Evolutionary conservation across 768 basidiomycete genomes (phyloP), one percentile per base, ranked within the genome.

Genomic region (Hemileccinum rubropunctum): DNA sequence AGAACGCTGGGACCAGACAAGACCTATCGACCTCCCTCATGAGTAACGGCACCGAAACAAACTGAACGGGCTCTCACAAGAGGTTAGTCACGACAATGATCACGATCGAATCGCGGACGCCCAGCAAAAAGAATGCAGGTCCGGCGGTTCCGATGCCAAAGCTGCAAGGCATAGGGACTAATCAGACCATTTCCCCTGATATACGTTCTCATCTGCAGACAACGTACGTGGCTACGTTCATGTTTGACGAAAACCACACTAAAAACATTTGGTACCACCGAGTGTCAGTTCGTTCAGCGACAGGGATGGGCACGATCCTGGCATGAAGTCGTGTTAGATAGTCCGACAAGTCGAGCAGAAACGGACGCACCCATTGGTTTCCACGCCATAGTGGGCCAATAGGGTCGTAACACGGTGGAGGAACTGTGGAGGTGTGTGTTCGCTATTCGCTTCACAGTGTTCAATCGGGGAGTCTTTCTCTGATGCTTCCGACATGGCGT

Each of bases 121-220:
- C 72, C 17, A 82, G 63, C 3, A 71, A 70, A 52, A 74, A 82
- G 50, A 75, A 73, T 0, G 77, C 71, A 0, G 80, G 80, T 0
- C 80, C 80, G 0, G 74, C 65, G 0, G 74, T 73, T 1, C 80
- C 80, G 7, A 76, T 75, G 9, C 76, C 72, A 44, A 80, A 74
- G 5, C 77, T 78, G 37, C 26, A 26, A 43, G 14, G 18, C 12
- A n/a, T 23, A 11, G 13, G n/a, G n/a, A 34, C 36, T 17, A 26
- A 11, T 36, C 10, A 33, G 30, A 2, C 5, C 4, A 9, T 18
- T 21, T 18, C 8, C n/a, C n/a, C n/a, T n/a, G n/a, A 11, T 18
- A 12, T 17, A 15, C 6, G 15, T 38, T 20, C 11, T 6, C 10
- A 21, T 12, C 17, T 20, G 27, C 9, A 28, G 13, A 45, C 13